Evolutionary conservation across 1,139 yeast genomes (phyloP).

Genomic region (Pneumocystis carinii): DNA sequence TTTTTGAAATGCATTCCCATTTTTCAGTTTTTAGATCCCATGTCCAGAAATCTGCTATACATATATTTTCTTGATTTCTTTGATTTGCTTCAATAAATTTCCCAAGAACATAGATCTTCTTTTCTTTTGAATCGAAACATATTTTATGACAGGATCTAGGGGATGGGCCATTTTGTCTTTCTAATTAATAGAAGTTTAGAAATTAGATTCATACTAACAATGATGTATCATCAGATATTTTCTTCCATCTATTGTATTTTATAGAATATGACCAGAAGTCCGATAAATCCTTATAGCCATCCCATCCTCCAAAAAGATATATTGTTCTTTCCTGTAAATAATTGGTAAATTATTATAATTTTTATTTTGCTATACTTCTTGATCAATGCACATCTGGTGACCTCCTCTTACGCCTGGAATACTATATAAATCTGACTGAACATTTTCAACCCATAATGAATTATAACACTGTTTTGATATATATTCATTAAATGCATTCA

Average conservation of each 20-base stretch:
- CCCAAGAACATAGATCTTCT: constrained; percentile 3
- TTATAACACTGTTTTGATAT: not conserved
- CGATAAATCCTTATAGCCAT: constrained; percentile 3
- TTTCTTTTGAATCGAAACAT: constrained; percentile 1
- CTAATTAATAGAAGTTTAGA: not conserved
- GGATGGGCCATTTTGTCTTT: constrained; percentile 1
- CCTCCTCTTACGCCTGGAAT: not conserved
- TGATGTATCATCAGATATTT: not conserved
- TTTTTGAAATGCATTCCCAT: not conserved
- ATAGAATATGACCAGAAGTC: constrained; percentile 4
- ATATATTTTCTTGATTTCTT: not conserved
- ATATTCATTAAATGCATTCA: not conserved
- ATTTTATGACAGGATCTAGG: constrained; percentile 4
- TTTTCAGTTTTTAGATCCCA: not conserved
- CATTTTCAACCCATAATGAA: not conserved
- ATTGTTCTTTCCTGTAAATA: constrained; percentile 1
- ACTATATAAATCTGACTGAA: not conserved
- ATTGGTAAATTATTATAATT: not conserved
- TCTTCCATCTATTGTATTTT: not conserved
- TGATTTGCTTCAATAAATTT: constrained; percentile 2
- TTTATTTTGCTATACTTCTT: not conserved
- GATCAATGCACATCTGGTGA: not conserved
- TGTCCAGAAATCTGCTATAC: not conserved
- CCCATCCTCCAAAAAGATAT: constrained; percentile 4
- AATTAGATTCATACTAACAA: not conserved